Evolutionary conservation across 2,329 filamentous ascomycete genomes (phyloP), one percentile per base, ranked within the genome.

Genomic region (Colletotrichum tabaci): DNA sequence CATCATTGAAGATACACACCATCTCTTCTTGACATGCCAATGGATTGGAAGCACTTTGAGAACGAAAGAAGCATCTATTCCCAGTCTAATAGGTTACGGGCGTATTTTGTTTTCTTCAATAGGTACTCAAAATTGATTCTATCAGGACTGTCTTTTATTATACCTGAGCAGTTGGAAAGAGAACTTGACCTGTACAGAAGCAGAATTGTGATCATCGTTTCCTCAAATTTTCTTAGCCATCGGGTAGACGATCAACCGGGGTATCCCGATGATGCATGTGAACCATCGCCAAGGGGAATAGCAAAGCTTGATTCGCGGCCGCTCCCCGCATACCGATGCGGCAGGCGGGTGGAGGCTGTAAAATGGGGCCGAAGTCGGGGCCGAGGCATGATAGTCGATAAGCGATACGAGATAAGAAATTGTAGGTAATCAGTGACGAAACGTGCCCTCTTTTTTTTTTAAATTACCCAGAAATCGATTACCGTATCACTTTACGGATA

Each of bases 361-460:
- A 15, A 21, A 46, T 53, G 68, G 68, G 57, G 57, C 68, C 57
- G 68, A 52, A 38, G 57, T 64, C 67, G 38, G 64, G 42, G 23
- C 35, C 15, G 1, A 23, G 9, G 10, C 16, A 16, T 40, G 55
- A 30, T 46, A 23, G 42, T 30, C 68, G 68, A 71, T 67, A 67
- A 38, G 35, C 35, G 35, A 38, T 38, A 38, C 9, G 9, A 10
- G 35, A 38, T 38, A 38, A 71, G 50, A 1, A 9, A 44, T 26
- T 35, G 52, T 68, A 68, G 46, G 60, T 64, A 71, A 71, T 68
- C 58, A 72, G 69, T 72, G 69, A 72, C 69, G 69, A 63, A 67
- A 71, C 57, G 42, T 40, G 38, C 46, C 10, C 52, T 67, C 67
- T 66, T 60, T 56, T 50, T 46, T 35, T 55, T 9, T 63, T 63